phyloP scores from a whole-genome alignment of 163 green algal genomes.

The Prototheca wickerhamii region DNA sequence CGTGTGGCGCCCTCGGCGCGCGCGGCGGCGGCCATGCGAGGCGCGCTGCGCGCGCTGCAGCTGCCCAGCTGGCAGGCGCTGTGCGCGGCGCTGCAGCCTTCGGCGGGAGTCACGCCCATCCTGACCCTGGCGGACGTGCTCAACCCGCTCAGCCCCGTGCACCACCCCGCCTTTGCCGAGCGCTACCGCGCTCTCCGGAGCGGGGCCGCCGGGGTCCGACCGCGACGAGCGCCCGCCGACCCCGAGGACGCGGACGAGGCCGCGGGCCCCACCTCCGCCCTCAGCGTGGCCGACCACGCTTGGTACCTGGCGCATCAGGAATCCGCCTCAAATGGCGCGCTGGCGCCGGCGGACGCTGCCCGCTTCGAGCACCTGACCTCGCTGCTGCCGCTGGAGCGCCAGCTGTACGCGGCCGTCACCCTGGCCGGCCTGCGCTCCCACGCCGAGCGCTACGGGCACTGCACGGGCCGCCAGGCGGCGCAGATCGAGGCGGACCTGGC shows the following conservation, averaged over 20 bases:
- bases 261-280: neutral
- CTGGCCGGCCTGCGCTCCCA: neutral
- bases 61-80: neutral
- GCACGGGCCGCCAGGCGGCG: slow-evolving; percentile 15
- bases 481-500: slow-evolving; percentile 16
- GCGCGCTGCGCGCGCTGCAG: neutral
- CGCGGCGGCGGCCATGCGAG: no score
- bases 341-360: neutral
- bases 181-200: slow-evolving; percentile 4
- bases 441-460: slow-evolving; percentile 14
- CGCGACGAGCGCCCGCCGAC: neutral
- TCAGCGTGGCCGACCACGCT: slow-evolving; percentile 23
- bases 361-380: neutral
- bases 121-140: slow-evolving; percentile 6
- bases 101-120: no score
- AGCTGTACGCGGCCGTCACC: neutral
- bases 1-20: no score
- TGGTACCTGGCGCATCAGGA: slow-evolving; percentile 21
- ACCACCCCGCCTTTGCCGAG: slow-evolving; percentile 13
- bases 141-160: slow-evolving; percentile 10
- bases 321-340: neutral
- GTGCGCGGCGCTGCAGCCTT: neutral
- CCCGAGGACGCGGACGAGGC: neutral
- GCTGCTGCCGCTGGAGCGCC: slow-evolving; percentile 4
- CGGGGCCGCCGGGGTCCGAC: neutral